Base-by-base conservation (phyloP, 495 filamentous ascomycete species). In the Penicillium maclennaniae region DNA sequence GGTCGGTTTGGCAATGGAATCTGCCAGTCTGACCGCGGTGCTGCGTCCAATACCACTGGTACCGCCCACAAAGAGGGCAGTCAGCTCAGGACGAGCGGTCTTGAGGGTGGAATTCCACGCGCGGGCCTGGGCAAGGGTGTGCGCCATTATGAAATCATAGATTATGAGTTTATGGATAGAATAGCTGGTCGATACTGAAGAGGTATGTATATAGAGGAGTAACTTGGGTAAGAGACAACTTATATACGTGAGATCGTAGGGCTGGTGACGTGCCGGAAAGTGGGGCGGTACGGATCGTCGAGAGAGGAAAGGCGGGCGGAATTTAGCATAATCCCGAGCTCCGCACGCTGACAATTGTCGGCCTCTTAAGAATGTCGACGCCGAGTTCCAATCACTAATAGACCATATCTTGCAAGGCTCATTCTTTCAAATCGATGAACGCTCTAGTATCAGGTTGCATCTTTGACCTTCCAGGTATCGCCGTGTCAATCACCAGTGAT, bases 21-120 rank as follows among this genome's bases (percentile, higher is more conserved):
- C 50, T 7, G 67, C 64, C 45, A 73, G 63, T 23, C 66, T 63
- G 16, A 61, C 51, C 3, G 74, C 55, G 4, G 72, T 66, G 25
- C 49, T 59, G 45, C 69, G 55, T 26, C 70, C 71, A 43, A 78
- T 75, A 23, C 73, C 73, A 28, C 58, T 60, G 6, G 73, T 74
- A 16, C 56, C 71, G 19, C 71, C 70, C 8, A 72, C 66, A 45
- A 77, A 77, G 43, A 77, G 58, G 23, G 67, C 71, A 19, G 40
- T 31, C 14, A 34, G 31, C 10, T 34, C 31, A 10, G 31, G 26
- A 51, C 10, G 31, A 14, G 31, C 10, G 31, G 31, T 14, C 31
- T 34, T 34, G 31, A 34, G 31, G 14, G 31, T 34, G 1, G 31
- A 9, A 34, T 34, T 34, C 31, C 31, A 34, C 0, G 10, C 31